These are phyloP conservation scores for Eucalyptus guilfoylei DNA, from an alignment of 345 rosid species.

Conservation along the genomic window DNA sequence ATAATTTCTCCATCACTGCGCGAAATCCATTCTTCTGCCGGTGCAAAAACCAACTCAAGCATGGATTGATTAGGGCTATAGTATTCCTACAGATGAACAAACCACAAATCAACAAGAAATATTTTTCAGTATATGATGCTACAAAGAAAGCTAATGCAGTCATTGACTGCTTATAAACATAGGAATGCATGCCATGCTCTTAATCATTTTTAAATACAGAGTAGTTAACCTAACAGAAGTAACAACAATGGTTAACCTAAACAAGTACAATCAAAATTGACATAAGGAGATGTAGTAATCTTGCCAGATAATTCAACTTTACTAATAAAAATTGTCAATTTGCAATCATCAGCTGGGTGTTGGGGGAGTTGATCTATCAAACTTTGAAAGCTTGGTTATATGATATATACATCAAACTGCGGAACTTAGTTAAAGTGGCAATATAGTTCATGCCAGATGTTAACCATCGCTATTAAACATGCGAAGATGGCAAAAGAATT, in stretches of 20 bases:
- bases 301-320: background rate
- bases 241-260: background rate
- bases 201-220: background rate
- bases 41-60: conserved; percentile 96
- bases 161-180: background rate
- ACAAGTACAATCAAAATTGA: background rate
- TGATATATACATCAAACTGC: background rate
- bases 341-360: background rate
- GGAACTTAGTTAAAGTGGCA: background rate
- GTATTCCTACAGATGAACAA: conserved; percentile 46
- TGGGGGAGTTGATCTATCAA: background rate
- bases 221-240: background rate
- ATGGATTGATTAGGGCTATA: conserved; percentile 80
- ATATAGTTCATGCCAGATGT: background rate
- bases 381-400: background rate
- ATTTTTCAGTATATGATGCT: background rate
- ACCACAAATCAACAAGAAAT: background rate
- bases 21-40: conserved; percentile 93
- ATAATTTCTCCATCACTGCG: conserved; percentile 68
- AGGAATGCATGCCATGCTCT: background rate
- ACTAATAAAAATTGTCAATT: background rate
- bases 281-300: background rate
- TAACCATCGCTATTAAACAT: background rate
- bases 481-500: background rate
- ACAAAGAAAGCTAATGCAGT: background rate